Percentiles rank a stretch among this genome's conserved stretches.
Evolutionary conservation across 75 land plant genomes (phyloP).

Genomic region (Sequoia sempervirens): DNA sequence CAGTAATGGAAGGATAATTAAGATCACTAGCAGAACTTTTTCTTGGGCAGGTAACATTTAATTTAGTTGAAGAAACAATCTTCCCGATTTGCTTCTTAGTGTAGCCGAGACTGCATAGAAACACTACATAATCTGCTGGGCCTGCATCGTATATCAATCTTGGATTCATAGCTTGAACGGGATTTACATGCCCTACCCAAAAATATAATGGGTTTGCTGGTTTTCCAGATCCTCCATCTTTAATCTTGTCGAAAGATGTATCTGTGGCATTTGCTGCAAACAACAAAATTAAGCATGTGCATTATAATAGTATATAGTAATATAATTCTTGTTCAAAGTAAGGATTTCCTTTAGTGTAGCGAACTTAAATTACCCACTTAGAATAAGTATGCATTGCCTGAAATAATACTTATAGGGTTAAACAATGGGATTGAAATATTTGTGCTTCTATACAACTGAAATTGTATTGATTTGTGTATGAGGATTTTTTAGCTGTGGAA

Average conservation of each 20-base stretch:
- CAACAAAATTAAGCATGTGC: background rate
- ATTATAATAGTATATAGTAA: no score
- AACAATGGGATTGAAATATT: no score
- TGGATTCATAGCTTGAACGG: slow-evolving; percentile 48
- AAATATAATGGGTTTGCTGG: slow-evolving; percentile 32
- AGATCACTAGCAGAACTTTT: slow-evolving; percentile 19
- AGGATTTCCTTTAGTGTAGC: no score
- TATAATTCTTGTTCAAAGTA: no score
- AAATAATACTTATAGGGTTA: no score
- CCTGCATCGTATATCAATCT: slow-evolving; percentile 54
- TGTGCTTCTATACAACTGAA: no score
- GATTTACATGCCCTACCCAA: slow-evolving; percentile 52
- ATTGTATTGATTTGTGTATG: no score
- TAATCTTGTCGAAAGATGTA: slow-evolving; percentile 18
- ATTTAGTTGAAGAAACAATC: slow-evolving; percentile 12
- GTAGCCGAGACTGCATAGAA: slow-evolving; percentile 51
- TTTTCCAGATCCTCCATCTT: slow-evolving; percentile 31
- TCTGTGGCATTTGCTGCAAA: slow-evolving; percentile 23
- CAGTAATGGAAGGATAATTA: slow-evolving; percentile 68
- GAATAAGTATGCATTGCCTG: no score
- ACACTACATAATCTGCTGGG: slow-evolving; percentile 35
- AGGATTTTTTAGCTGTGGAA: no score
- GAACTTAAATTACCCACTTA: no score
- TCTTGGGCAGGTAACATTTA: slow-evolving; percentile 9
- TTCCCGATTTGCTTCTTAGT: slow-evolving; percentile 19